These are phyloP conservation scores for Brassica cretica DNA, from an alignment of 345 rosid genomes.

Conservation along the genomic window DNA sequence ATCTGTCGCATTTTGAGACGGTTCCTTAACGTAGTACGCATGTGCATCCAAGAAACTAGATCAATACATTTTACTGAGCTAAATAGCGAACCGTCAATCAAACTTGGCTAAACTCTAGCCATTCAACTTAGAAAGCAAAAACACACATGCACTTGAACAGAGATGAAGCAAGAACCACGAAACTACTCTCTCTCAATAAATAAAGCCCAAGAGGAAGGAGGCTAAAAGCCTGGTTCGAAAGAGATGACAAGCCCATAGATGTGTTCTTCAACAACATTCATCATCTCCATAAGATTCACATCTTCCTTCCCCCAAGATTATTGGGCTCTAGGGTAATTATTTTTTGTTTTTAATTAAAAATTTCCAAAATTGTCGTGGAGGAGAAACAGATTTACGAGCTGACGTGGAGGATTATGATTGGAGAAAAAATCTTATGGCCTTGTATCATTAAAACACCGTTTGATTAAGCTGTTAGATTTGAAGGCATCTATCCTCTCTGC, in stretches of 20 bases:
- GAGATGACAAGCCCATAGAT: neutral
- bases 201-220: neutral
- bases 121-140: neutral
- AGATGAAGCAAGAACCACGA: neutral
- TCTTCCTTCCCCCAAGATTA: neutral
- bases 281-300: neutral
- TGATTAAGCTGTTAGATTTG: constrained; percentile 17
- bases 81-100: neutral
- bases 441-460: constrained; percentile 12
- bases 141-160: neutral
- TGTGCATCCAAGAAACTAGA: neutral
- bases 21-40: too few relatives aligned
- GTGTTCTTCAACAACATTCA: neutral
- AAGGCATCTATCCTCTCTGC: constrained; percentile 11
- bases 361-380: neutral
- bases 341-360: neutral
- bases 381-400: neutral
- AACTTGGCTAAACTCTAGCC: neutral
- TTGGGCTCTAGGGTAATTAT: neutral
- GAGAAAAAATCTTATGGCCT: neutral
- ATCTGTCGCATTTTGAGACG: too few relatives aligned
- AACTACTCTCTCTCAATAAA: neutral
- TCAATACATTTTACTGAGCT: neutral
- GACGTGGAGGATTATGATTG: constrained; percentile 16
- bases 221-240: neutral